phyloP scores from a whole-genome alignment of 345 rosid genomes.

The Euphorbia lathyris region DNA sequence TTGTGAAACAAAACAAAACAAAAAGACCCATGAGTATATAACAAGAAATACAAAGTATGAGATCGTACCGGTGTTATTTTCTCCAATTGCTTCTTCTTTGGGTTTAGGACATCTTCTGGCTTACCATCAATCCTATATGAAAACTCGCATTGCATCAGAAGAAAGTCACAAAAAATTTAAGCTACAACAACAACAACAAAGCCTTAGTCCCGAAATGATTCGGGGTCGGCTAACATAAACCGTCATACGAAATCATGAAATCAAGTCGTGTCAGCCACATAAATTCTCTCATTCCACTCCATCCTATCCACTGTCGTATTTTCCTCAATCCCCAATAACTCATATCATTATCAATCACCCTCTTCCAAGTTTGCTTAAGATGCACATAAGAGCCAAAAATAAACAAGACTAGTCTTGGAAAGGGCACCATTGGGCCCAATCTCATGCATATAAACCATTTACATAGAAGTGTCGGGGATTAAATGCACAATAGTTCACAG shows the following conservation, averaged over 20 bases:
- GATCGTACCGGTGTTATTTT: conserved; percentile 80
- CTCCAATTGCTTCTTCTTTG: conserved; percentile 94
- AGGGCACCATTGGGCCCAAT: background rate
- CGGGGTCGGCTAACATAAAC: no score
- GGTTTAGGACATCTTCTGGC: conserved; percentile 94
- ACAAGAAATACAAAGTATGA: background rate
- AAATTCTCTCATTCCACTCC: no score
- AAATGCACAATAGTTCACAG: no score
- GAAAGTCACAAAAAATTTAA: background rate
- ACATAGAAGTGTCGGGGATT: background rate
- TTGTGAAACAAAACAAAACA: no score
- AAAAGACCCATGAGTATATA: background rate
- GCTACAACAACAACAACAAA: no score
- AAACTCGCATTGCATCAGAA: background rate
- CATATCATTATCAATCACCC: no score
- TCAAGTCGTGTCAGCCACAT: no score
- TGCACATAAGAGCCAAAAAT: background rate
- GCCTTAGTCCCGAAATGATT: no score
- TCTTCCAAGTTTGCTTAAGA: no score
- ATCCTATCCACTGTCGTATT: no score
- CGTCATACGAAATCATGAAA: no score
- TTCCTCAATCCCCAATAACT: no score
- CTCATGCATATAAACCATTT: background rate
- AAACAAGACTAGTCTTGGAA: background rate
- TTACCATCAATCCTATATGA: conserved; percentile 76